Evolutionary conservation across 306 rosid species (phyloP).

Genomic region (Spatholobus suberectus): DNA sequence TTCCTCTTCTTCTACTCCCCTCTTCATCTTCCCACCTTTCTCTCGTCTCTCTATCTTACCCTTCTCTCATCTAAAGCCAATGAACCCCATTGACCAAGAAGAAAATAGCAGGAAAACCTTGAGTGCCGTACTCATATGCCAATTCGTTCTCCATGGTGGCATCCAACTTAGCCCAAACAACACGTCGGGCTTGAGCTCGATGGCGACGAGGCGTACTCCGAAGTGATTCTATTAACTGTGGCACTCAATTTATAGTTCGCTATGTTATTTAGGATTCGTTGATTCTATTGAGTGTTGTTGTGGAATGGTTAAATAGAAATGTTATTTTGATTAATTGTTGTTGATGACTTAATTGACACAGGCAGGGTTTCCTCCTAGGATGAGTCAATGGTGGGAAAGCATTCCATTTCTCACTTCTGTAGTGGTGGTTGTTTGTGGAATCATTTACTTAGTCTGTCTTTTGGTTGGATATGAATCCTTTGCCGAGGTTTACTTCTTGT

Average conservation of each 20-base stretch:
- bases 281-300: not conserved
- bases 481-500: conserved; percentile 74
- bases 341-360: conserved; percentile 42
- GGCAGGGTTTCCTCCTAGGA: conserved; percentile 87
- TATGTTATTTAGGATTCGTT: not conserved
- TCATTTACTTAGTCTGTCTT: conserved; percentile 81
- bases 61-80: no score
- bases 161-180: no score
- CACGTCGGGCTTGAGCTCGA: no score
- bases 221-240: no score
- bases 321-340: not conserved
- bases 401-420: conserved; percentile 92
- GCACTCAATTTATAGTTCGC: conserved; percentile 4
- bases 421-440: conserved; percentile 71
- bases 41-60: no score
- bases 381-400: conserved; percentile 89
- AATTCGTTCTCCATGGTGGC: no score
- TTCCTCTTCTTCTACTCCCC: no score
- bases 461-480: conserved; percentile 94
- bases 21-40: no score
- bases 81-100: no score
- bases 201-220: no score
- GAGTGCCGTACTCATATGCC: no score
- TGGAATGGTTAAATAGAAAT: not conserved
- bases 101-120: no score